Evolutionary conservation across 768 basidiomycete species (phyloP), one percentile per base, ranked within the genome.

Genomic region (Sistotremastrum niveocremeum): DNA sequence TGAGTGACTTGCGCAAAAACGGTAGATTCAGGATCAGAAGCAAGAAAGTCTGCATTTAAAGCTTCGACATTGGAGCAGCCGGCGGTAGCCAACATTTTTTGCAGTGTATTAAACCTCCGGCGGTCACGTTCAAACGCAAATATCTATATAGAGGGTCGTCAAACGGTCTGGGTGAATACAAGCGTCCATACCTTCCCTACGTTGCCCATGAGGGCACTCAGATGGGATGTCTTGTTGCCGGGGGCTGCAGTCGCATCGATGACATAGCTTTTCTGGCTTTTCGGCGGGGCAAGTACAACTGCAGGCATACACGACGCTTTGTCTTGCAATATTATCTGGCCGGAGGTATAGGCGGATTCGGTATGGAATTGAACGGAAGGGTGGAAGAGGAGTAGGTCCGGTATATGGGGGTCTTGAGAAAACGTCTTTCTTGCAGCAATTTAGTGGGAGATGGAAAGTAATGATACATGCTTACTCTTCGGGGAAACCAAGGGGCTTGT

Each of bases 271-370:
- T 69, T 60, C 20, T 75, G 68, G 12, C 57, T 60, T 2, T 68
- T 63, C 7, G 81, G 82, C 38, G 87, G 84, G 20, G 78, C 72
- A n/a, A 99, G 76, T 5, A 97, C 74, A 48, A 79, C 67, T 0
- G 94, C 89, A 11, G 95, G 89, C 61, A 99, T 90, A 63, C 95
- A 99, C 46, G 90, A 94, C 12, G 95, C 94, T 60, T 98, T 97
- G 62, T 99, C 95, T 62, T 99, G 95, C 5, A 98, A 66, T 49
- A 99, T 93, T 34, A 98, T 65, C 48, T 80, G 85, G 30, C 91
- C 90, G 33, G 73, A 65, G 52, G 68, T 69, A 63, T 91, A 95
- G 20, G 79, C 71, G 3, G 71, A 63, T 51, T 90, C 79, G 33
- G 76, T 72, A n/a, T 77, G 77, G 50, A 94, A 77, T 39, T 77